Evolutionary conservation across 2,329 filamentous ascomycete species (phyloP), one percentile per base, ranked within the genome.

Genomic region (Botrytis elliptica): DNA sequence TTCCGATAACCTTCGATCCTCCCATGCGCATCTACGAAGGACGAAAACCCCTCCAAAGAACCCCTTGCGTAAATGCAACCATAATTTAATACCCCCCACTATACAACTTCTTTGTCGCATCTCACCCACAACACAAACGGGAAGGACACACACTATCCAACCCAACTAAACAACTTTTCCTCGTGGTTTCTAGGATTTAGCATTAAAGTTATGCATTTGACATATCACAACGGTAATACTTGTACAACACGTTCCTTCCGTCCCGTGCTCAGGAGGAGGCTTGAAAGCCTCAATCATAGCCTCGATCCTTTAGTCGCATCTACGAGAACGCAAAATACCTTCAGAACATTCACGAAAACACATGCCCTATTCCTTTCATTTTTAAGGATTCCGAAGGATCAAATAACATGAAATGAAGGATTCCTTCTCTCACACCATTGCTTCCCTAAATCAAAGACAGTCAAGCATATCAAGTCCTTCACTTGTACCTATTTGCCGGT

Each of bases 171-270:
- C 71, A 38, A 62, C 55, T 44, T 49, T 46, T 49, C 71, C 71
- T 73, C 71, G 64, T 73, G 71, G 66, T 73, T 69, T 62, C 71
- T 55, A 59, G 71, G 71, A 69, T 62, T 36, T 44, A 55, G 42
- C 40, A 60, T 68, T 42, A 60, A 49, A 68, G 64, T 44, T 69
- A 46, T 68, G 33, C 71, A 73, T 49, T 60, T 42, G 18, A 38
- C 66, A 69, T 69, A 73, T 55, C 52, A 69, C 71, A 38, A 55
- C 64, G 49, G 64, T 69, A 59, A 44, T 57, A 73, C 33, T 62
- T 46, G 49, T 62, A 68, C 59, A 69, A 73, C 71, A 69, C 33
- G 64, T 52, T 40, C 71, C 25, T 52, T 42, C 71, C 71, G 52
- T 68, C 64, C 71, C 71, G 52, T 73, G n/a, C 71, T 55, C 22